Base-by-base conservation (phyloP, 179 eudicot species). In the Corrigiola litoralis region DNA sequence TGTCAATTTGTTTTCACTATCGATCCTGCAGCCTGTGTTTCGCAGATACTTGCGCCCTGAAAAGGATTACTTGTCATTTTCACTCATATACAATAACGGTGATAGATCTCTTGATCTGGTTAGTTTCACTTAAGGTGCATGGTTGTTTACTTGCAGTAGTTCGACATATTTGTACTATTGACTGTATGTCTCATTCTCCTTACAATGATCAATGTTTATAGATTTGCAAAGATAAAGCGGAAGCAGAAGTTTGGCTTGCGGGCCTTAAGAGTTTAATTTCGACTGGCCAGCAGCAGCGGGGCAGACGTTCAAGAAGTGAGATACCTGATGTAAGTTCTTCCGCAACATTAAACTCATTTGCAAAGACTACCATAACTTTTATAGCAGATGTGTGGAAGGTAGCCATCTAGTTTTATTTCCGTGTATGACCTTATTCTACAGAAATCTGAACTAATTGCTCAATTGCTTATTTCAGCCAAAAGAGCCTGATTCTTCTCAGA, bases 41-140 rank as follows among this genome's bases (percentile, higher is more conserved):
- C 85, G 79, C 57, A 82, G 95, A 79, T 90, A 52, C 66, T 77
- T 81, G 73, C 89, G 90, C 47, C 97, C 95, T 53, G 97, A 92
- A 71, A 92, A 92, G 82, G 97, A 92, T 67, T 90, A 84, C 75
- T 77, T 90, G 58, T 90, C 98, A 38, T 90, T 92, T 79, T 92
- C 98, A 3, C 97, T 92, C 53, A 75, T 92, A 63, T 87, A 87
- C 65, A 83, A 86, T 37, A 84, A 90, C 73, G 95, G 95, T 25
- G 95, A 92, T 42, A 82, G 98, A 82, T 92, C 98, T 50, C 90
- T 90, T 64, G 97, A 92, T 74, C 72, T 90, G 94, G 98, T 92
- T 38, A 74, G 90, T 79, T 20, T 5, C 28, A 41, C 62, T 45
- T 27, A n/a, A 24, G 12, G 16, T 16, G 14, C 42, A 31, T 31